Evolutionary conservation across 257 asterid genomes (phyloP).

Genomic region (Solanum peruvianum): DNA sequence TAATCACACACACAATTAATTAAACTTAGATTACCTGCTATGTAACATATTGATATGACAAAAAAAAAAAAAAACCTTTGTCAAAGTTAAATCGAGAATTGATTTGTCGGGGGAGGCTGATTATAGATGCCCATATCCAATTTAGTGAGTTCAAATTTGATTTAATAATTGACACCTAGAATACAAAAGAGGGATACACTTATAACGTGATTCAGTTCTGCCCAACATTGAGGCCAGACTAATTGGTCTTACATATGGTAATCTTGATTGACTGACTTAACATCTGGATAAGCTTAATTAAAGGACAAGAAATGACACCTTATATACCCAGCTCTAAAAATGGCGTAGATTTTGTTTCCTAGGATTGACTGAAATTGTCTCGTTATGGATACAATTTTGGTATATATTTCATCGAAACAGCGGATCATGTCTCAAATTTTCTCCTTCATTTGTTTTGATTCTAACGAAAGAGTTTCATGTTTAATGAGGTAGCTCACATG

Average conservation of each 20-base stretch:
- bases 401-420: not conserved
- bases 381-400: not conserved
- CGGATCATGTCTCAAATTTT: not conserved
- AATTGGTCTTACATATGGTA: not conserved
- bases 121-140: not conserved
- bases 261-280: slow-evolving; percentile 4
- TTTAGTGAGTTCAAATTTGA: not conserved
- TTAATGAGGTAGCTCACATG: not conserved
- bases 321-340: not conserved
- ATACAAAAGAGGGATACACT: not conserved
- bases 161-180: not conserved
- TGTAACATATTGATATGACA: not conserved
- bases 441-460: not conserved
- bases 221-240: not conserved
- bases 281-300: not conserved
- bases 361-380: not conserved
- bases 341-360: not conserved
- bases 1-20: not conserved
- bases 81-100: not conserved
- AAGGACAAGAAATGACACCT: slow-evolving; percentile 13
- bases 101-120: not conserved
- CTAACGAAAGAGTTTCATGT: not conserved
- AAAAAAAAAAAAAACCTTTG: no score
- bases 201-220: not conserved
- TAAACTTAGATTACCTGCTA: not conserved